Evolutionary conservation across 1,139 yeast genomes (phyloP).

Genomic region (Debaryomyces udenii): DNA sequence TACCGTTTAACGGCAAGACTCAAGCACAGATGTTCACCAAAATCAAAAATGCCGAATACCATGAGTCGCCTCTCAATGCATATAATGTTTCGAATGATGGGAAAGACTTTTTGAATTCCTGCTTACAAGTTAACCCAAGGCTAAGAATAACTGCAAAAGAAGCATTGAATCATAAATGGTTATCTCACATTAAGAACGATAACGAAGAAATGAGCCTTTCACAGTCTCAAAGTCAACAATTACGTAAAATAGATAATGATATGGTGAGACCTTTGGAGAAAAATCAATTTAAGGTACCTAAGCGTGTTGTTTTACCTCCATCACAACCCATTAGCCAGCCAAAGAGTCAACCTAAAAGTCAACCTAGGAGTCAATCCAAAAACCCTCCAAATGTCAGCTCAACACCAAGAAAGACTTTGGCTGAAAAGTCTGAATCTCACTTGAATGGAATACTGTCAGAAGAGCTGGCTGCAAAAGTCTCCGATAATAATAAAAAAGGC

Average conservation of each 20-base stretch:
- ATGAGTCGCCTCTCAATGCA: constrained; percentile 74
- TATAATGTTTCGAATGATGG: constrained; percentile 66
- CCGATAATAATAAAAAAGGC: neutral
- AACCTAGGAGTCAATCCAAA: neutral
- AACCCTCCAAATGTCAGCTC: neutral
- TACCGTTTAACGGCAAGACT: constrained; percentile 91
- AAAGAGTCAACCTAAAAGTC: constrained; percentile 14
- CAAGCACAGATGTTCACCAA: constrained; percentile 82
- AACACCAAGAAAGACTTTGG: neutral
- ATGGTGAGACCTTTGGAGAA: constrained; percentile 49
- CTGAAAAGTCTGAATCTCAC: neutral
- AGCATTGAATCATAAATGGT: constrained; percentile 76
- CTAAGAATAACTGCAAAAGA: constrained; percentile 69
- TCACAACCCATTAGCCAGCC: constrained; percentile 29
- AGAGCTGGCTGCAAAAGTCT: neutral
- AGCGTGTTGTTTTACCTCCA: constrained; percentile 45
- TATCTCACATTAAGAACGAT: constrained; percentile 37
- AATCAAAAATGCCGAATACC: constrained; percentile 77
- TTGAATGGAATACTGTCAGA: too few species aligned
- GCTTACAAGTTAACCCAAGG: constrained; percentile 76
- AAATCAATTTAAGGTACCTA: constrained; percentile 43
- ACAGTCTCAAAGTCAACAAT: constrained; percentile 71
- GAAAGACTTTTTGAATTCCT: constrained; percentile 64
- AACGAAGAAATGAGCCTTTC: constrained; percentile 59
- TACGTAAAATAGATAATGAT: constrained; percentile 54